phyloP scores from a whole-genome alignment of 1,284 basidiomycete species.

The Singerocomus inundabilis region DNA sequence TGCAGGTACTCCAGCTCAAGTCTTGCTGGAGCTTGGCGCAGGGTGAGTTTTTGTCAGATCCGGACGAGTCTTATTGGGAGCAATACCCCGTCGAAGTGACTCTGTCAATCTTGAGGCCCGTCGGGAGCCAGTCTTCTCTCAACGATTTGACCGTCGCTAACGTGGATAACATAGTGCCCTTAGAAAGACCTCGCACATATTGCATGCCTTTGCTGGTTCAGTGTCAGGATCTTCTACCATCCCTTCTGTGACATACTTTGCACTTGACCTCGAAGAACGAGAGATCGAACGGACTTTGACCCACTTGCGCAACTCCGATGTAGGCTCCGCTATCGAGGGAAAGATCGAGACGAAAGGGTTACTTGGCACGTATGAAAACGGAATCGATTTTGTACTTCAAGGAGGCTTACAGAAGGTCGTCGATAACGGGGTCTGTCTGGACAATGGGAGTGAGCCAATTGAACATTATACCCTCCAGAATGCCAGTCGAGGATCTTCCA shows the following conservation, averaged over 20 bases:
- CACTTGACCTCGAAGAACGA: slow-evolving; percentile 87
- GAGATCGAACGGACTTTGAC: slow-evolving; percentile 83
- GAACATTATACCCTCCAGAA: slow-evolving; percentile 8
- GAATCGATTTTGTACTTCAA: slow-evolving; percentile 62
- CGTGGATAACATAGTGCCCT: slow-evolving; percentile 56
- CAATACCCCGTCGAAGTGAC: background rate
- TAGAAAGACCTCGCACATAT: slow-evolving; percentile 87
- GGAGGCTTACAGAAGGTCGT: slow-evolving; percentile 47
- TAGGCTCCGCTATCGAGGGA: slow-evolving; percentile 64
- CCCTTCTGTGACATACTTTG: slow-evolving; percentile 82
- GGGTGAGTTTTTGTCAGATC: slow-evolving; percentile 55
- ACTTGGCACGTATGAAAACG: slow-evolving; percentile 88
- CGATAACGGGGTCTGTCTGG: background rate
- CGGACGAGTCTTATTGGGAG: background rate
- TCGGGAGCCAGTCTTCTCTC: background rate
- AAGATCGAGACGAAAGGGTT: slow-evolving; percentile 79
- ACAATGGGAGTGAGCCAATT: background rate
- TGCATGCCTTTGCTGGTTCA: slow-evolving; percentile 68
- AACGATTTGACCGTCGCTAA: slow-evolving; percentile 14
- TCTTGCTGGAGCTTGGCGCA: slow-evolving; percentile 83
- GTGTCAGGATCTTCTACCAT: slow-evolving; percentile 36
- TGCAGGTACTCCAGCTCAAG: slow-evolving; percentile 42
- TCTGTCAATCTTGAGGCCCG: background rate
- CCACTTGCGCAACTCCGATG: slow-evolving; percentile 61
- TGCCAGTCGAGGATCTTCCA: slow-evolving; percentile 31